These are phyloP conservation scores for Leishmania arabica DNA, from an alignment of 208 protist genomes.

Conservation along the genomic window DNA sequence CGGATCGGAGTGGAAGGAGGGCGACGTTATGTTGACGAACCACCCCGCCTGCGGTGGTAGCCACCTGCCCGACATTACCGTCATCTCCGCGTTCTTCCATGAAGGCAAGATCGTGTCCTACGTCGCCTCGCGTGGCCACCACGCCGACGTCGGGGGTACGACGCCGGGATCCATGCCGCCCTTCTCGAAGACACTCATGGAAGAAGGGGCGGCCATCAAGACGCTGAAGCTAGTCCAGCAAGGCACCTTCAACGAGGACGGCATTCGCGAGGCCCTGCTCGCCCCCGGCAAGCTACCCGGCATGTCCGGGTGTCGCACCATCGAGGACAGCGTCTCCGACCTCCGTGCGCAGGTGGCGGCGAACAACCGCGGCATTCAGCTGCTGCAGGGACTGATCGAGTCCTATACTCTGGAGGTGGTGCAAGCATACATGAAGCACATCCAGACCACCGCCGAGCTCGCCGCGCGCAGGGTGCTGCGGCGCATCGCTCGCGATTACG, in stretches of 20 bases:
- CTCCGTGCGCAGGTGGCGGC: slow-evolving; percentile 93
- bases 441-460: slow-evolving; percentile 91
- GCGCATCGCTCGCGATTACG: slow-evolving; percentile 45
- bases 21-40: slow-evolving; percentile 94
- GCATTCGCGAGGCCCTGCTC: slow-evolving; percentile 82
- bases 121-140: slow-evolving; percentile 95
- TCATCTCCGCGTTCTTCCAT: slow-evolving; percentile 92
- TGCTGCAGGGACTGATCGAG: slow-evolving; percentile 88
- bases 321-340: slow-evolving; percentile 94
- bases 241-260: slow-evolving; percentile 88
- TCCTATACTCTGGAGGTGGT: slow-evolving; percentile 88
- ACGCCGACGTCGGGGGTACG: slow-evolving; percentile 96
- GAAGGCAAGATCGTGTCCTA: slow-evolving; percentile 84
- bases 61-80: slow-evolving; percentile 97
- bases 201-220: slow-evolving; percentile 94
- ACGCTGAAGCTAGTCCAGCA: slow-evolving; percentile 92
- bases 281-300: slow-evolving; percentile 63
- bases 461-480: slow-evolving; percentile 91
- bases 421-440: slow-evolving; percentile 95
- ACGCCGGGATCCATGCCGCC: slow-evolving; percentile 96
- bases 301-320: slow-evolving; percentile 76
- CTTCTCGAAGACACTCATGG: slow-evolving; percentile 88
- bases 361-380: slow-evolving; percentile 92
- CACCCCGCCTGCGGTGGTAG: slow-evolving; percentile 94
- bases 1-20: slow-evolving; percentile 71